phyloP scores from a whole-genome alignment of 2,329 filamentous ascomycete genomes.

The Rhytidhysteron rufulum region DNA sequence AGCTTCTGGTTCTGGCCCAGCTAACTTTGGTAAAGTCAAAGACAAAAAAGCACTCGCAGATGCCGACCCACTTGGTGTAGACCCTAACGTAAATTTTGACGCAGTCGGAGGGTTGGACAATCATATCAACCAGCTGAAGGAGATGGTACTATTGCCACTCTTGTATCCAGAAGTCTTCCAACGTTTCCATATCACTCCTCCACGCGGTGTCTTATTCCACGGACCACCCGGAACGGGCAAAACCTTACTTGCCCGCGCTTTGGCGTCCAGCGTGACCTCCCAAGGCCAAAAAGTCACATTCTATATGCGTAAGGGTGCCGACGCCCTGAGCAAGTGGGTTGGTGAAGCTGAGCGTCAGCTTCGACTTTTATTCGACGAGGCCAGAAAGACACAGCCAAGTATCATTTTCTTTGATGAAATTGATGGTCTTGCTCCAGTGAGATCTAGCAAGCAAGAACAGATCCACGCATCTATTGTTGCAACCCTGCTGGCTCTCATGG shows the following conservation, averaged over 20 bases:
- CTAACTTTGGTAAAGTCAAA: constrained; percentile 89
- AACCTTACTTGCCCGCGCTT: constrained; percentile 87
- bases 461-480: constrained; percentile 98
- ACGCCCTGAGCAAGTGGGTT: constrained; percentile 98
- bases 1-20: constrained; percentile 59
- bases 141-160: constrained; percentile 94
- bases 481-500: constrained; percentile 89
- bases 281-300: constrained; percentile 95
- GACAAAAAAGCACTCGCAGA: constrained; percentile 89
- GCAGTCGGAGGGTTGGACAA: constrained; percentile 88
- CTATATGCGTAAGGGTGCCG: constrained; percentile 98
- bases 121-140: constrained; percentile 95
- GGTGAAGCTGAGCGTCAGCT: constrained; percentile 96
- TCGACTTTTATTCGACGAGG: constrained; percentile 90
- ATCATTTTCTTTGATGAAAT: constrained; percentile 99
- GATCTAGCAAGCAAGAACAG: constrained; percentile 97
- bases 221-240: constrained; percentile 97
- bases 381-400: constrained; percentile 89
- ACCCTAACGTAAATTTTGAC: constrained; percentile 88
- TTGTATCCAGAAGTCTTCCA: constrained; percentile 93
- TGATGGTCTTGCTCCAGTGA: constrained; percentile 89
- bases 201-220: constrained; percentile 92
- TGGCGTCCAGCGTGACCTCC: constrained; percentile 85
- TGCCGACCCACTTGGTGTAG: constrained; percentile 89
- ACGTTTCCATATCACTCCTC: constrained; percentile 87